phyloP scores from a whole-genome alignment of 805 yeast species.

The Jamesozyma gamospora region DNA sequence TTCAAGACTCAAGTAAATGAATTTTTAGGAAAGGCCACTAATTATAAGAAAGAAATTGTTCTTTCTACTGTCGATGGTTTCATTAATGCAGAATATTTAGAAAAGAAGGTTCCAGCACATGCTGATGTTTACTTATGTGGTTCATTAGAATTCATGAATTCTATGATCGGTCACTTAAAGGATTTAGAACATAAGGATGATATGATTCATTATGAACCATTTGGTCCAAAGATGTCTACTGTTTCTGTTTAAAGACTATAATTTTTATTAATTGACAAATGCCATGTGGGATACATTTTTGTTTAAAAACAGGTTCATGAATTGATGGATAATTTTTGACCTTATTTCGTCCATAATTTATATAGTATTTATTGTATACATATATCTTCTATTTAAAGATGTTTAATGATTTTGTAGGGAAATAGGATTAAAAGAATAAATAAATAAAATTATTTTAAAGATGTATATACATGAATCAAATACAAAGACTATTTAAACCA shows the following conservation, averaged over 20 bases:
- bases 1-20: conserved; percentile 19
- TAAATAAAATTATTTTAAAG: no score
- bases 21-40: conserved; percentile 10
- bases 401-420: no score
- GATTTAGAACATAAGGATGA: conserved; percentile 17
- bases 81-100: conserved; percentile 17
- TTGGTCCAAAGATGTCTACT: conserved; percentile 30
- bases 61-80: conserved; percentile 19
- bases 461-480: neutral
- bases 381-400: no score
- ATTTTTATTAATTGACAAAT: no score
- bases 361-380: no score
- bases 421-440: no score
- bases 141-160: conserved; percentile 23
- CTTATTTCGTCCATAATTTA: no score
- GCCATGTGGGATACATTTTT: no score
- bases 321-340: no score
- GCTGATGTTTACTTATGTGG: conserved; percentile 29
- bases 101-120: conserved; percentile 17
- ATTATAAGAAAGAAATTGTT: conserved; percentile 11
- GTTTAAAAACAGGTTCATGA: no score
- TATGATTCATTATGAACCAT: conserved; percentile 26
- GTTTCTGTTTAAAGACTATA: conserved; percentile 5
- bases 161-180: conserved; percentile 17
- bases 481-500: conserved; percentile 2